These are phyloP conservation scores for Scheffersomyces cryptocercus DNA, from an alignment of 1,139 yeast species.

Conservation along the genomic window DNA sequence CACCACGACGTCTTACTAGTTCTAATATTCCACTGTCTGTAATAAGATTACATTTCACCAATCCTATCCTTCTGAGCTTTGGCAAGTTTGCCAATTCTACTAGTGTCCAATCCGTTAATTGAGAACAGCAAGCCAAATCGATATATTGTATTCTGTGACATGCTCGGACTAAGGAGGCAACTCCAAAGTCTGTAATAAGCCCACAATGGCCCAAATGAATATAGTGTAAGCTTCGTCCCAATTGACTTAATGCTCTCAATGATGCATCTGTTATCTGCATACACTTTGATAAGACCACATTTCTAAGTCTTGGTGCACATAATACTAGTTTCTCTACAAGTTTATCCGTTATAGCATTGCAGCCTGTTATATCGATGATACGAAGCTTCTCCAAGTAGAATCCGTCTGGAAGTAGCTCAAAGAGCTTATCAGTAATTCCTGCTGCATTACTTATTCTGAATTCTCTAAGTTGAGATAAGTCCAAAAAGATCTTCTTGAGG, in stretches of 20 bases:
- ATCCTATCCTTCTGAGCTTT: conserved; percentile 83
- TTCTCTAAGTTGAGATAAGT: conserved; percentile 73
- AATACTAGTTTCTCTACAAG: conserved; percentile 71
- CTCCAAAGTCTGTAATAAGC: conserved; percentile 87
- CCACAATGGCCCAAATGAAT: conserved; percentile 94
- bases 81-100: conserved; percentile 77
- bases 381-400: conserved; percentile 56
- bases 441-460: conserved; percentile 77
- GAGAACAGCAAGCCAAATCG: conserved; percentile 92
- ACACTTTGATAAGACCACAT: conserved; percentile 89
- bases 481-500: conserved; percentile 60
- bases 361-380: conserved; percentile 82
- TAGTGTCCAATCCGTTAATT: conserved; percentile 82
- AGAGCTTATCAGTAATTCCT: conserved; percentile 66
- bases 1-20: conserved; percentile 71
- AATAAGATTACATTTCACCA: conserved; percentile 87
- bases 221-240: conserved; percentile 84
- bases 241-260: conserved; percentile 64
- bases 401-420: conserved; percentile 47
- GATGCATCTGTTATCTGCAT: conserved; percentile 83
- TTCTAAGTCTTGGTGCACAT: conserved; percentile 82
- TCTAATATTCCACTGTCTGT: conserved; percentile 85
- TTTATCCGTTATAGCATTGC: conserved; percentile 78
- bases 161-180: conserved; percentile 67
- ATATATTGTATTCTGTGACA: conserved; percentile 90